Evolutionary conservation across 441 rosid genomes (phyloP).

Genomic region (Erodium trifolium): DNA sequence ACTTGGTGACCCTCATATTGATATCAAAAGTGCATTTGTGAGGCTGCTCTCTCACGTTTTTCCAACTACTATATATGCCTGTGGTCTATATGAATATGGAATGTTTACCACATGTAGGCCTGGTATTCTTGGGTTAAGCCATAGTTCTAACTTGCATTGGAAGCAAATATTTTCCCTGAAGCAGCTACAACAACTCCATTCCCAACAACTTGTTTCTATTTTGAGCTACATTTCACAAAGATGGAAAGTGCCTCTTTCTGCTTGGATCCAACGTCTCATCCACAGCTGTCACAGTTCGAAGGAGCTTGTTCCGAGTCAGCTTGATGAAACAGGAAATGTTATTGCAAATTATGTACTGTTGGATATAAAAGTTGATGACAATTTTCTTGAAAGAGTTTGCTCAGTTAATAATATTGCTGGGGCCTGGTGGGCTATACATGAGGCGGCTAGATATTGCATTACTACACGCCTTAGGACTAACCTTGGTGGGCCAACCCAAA

Average conservation of each 20-base stretch:
- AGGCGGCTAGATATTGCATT: slow-evolving; percentile 92
- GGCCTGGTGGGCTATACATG: slow-evolving; percentile 99
- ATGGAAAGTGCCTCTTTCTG: slow-evolving; percentile 86
- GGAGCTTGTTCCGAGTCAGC: slow-evolving; percentile 40
- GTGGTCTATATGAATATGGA: slow-evolving; percentile 51
- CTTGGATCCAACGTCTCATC: slow-evolving; percentile 83
- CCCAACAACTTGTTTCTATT: slow-evolving; percentile 91
- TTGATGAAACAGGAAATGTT: slow-evolving; percentile 50
- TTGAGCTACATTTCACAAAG: slow-evolving; percentile 92
- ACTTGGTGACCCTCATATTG: slow-evolving; percentile 77
- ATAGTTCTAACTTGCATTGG: slow-evolving; percentile 63
- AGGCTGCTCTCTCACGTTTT: slow-evolving; percentile 67
- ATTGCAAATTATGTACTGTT: slow-evolving; percentile 40
- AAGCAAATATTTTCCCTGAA: slow-evolving; percentile 83
- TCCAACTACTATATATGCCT: slow-evolving; percentile 50
- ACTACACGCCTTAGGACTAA: slow-evolving; percentile 84
- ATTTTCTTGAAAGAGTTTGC: slow-evolving; percentile 65
- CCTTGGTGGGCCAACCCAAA: slow-evolving; percentile 98
- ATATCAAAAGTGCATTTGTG: slow-evolving; percentile 55
- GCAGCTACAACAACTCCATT: slow-evolving; percentile 69
- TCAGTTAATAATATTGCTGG: slow-evolving; percentile 78
- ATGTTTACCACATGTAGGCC: slow-evolving; percentile 39
- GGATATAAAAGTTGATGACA: slow-evolving; percentile 55
- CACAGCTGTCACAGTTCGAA: slow-evolving; percentile 48
- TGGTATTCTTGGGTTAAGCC: slow-evolving; percentile 34